A percentile compares a stretch with the other conserved stretches of the same genome.
Evolutionary conservation across 768 basidiomycete genomes (phyloP).

Genomic region (Clavulina sp.): DNA sequence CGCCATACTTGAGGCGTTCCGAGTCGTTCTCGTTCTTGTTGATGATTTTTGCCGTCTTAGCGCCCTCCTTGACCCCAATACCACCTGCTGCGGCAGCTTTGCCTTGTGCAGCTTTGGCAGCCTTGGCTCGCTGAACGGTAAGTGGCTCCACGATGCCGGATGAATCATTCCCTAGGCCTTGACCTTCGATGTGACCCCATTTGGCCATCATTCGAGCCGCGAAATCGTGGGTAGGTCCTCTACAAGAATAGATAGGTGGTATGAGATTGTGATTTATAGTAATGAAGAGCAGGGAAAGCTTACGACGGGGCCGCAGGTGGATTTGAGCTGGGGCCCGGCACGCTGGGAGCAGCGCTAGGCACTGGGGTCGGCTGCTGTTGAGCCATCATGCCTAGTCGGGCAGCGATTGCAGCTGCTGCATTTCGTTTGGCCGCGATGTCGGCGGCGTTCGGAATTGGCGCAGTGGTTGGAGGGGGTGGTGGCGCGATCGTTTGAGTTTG

Average conservation of each 20-base stretch:
- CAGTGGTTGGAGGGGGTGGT: constrained; percentile 35
- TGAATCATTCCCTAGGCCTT: constrained; percentile 73
- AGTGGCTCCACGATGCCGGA: constrained; percentile 81
- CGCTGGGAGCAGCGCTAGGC: neutral
- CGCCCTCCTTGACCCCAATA: constrained; percentile 24
- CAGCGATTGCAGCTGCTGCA: constrained; percentile 69
- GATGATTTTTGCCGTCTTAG: constrained; percentile 73
- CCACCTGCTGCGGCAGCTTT: constrained; percentile 21
- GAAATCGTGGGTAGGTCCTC: constrained; percentile 51
- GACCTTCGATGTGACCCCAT: constrained; percentile 90
- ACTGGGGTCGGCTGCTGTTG: neutral
- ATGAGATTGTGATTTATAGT: neutral
- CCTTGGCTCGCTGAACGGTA: constrained; percentile 46
- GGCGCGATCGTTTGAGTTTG: too few species aligned
- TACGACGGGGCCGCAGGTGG: constrained; percentile 24
- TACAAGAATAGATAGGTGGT: neutral
- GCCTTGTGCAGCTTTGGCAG: constrained; percentile 20
- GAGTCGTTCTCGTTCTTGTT: constrained; percentile 81
- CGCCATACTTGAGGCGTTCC: constrained; percentile 68
- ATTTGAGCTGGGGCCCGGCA: constrained; percentile 21
- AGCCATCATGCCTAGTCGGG: constrained; percentile 23
- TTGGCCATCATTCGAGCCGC: constrained; percentile 85
- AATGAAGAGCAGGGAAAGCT: constrained; percentile 13
- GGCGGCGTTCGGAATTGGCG: constrained; percentile 25
- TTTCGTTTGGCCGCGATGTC: constrained; percentile 44